Conservation (phyloP, 2,329 filamentous ascomycete genomes). For the Hymenoscyphus scutula region DNA sequence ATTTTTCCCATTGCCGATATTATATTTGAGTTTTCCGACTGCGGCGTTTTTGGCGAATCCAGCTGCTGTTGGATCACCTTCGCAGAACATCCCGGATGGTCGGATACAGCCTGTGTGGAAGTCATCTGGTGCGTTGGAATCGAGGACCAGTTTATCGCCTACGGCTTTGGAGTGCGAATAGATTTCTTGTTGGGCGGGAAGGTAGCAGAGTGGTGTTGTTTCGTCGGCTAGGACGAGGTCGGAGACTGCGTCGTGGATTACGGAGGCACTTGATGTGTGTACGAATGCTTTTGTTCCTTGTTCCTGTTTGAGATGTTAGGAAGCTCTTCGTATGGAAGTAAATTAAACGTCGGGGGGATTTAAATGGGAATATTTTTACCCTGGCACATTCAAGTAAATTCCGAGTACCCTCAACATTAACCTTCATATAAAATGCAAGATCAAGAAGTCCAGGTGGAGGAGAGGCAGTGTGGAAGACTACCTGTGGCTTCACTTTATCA, state of each 20-base stretch:
- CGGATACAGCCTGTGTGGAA: constrained; percentile 50
- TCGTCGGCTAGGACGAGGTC: constrained; percentile 48
- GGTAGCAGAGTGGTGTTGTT: constrained; percentile 23
- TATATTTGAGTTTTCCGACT: constrained; percentile 48
- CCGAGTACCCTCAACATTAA: constrained; percentile 51
- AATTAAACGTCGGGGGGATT: no score
- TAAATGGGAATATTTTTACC: constrained; percentile 52
- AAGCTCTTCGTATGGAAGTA: neutral
- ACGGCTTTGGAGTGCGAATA: constrained; percentile 26
- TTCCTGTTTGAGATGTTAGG: constrained; percentile 34
- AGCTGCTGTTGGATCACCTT: constrained; percentile 35
- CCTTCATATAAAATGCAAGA: constrained; percentile 42
- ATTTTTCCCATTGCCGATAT: constrained; percentile 51
- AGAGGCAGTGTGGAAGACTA: constrained; percentile 50
- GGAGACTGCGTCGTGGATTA: constrained; percentile 44
- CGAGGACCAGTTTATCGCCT: constrained; percentile 21
- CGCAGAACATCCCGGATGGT: constrained; percentile 50
- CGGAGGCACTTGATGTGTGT: constrained; percentile 50
- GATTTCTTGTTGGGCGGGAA: constrained; percentile 18
- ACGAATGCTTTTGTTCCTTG: constrained; percentile 50
- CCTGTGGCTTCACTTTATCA: constrained; percentile 17
- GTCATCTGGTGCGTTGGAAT: constrained; percentile 25
- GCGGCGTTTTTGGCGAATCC: constrained; percentile 43
- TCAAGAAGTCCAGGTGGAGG: constrained; percentile 39
- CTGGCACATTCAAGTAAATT: constrained; percentile 44